A percentile compares a stretch with the other conserved stretches of the same genome.
These are phyloP conservation scores for Penicillium bovifimosum DNA, from an alignment of 495 filamentous ascomycete species.

Conservation along the genomic window DNA sequence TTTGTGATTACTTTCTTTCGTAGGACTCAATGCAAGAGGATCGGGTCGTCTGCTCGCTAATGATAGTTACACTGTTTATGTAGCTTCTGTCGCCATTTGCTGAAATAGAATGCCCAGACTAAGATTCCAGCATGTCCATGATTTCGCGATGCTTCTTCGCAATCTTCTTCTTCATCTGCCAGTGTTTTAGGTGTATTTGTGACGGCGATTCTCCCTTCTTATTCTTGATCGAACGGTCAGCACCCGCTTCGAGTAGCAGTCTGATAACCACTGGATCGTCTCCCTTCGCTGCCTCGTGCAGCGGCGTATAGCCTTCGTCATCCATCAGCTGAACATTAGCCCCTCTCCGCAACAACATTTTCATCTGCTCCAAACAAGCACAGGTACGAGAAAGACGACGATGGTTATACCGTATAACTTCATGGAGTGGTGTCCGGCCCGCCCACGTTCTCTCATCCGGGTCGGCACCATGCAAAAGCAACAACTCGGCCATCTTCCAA, in stretches of 20 bases:
- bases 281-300: not conserved
- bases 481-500: not conserved
- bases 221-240: not conserved
- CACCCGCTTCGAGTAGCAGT: not conserved
- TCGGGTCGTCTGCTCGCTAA: not conserved
- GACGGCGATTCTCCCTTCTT: not conserved
- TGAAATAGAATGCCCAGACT: not conserved
- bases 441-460: not conserved
- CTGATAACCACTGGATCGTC: not conserved
- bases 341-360: not conserved
- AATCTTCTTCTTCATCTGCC: not conserved
- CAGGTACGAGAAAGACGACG: too few species aligned
- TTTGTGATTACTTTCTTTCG: not conserved
- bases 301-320: not conserved
- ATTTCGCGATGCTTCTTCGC: not conserved
- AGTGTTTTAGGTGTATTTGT: not conserved
- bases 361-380: not conserved
- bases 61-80: not conserved
- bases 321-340: not conserved
- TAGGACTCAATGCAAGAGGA: not conserved
- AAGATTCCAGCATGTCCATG: not conserved
- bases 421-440: not conserved
- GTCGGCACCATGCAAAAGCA: not conserved
- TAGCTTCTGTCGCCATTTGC: not conserved
- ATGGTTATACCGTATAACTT: not conserved